A percentile compares a stretch with the other conserved stretches of the same genome.
Conservation (phyloP, 1,284 basidiomycete genomes). For the Boletellus sp. region DNA sequence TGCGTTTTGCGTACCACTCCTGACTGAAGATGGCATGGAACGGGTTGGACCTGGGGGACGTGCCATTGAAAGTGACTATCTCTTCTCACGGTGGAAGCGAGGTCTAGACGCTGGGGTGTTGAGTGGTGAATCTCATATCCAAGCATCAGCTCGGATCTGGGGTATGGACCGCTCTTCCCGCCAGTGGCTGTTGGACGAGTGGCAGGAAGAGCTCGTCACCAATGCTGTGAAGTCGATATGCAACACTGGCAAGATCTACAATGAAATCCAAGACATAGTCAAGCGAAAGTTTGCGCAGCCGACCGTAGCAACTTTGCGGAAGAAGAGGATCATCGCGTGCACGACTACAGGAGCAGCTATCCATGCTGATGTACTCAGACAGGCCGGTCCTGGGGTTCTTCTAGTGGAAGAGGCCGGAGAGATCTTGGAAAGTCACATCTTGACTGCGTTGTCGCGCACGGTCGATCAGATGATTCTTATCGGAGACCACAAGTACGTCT, state of each 20-base stretch:
- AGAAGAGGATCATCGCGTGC: slow-evolving; percentile 58
- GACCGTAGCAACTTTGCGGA: slow-evolving; percentile 33
- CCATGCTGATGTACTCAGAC: slow-evolving; percentile 42
- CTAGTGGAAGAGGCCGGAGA: slow-evolving; percentile 70
- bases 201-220: slow-evolving; percentile 40
- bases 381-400: slow-evolving; percentile 44
- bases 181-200: slow-evolving; percentile 30
- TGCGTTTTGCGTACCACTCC: slow-evolving; percentile 46
- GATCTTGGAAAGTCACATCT: slow-evolving; percentile 61
- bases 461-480: slow-evolving; percentile 54
- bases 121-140: slow-evolving; percentile 28
- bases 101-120: slow-evolving; percentile 45
- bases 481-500: slow-evolving; percentile 56
- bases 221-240: slow-evolving; percentile 33
- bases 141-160: slow-evolving; percentile 42
- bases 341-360: slow-evolving; percentile 67
- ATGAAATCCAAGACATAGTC: slow-evolving; percentile 36
- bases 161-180: slow-evolving; percentile 36
- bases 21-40: slow-evolving; percentile 40
- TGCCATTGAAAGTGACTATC: slow-evolving; percentile 36
- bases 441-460: slow-evolving; percentile 48
- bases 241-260: slow-evolving; percentile 37
- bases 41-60: slow-evolving; percentile 40
- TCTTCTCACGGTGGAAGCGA: slow-evolving; percentile 44
- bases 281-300: slow-evolving; percentile 35